phyloP scores from a whole-genome alignment of 257 asterid genomes.

The Solanum infundibuliforme region DNA sequence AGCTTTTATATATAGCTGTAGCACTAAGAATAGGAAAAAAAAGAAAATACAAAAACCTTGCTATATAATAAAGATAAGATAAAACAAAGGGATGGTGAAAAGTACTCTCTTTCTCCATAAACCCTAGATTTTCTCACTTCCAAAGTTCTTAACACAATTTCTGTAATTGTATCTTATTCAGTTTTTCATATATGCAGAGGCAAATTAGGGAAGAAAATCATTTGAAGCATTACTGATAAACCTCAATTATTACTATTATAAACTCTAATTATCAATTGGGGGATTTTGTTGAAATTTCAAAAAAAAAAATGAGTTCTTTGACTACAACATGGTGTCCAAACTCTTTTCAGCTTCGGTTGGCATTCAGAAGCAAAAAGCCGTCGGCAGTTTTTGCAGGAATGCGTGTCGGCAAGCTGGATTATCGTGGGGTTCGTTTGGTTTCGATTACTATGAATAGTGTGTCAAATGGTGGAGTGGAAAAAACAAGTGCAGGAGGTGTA shows the following conservation, averaged over 20 bases:
- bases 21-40: neutral
- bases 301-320: slow-evolving; percentile 35
- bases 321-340: slow-evolving; percentile 61
- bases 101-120: neutral
- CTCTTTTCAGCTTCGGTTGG: slow-evolving; percentile 83
- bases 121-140: neutral
- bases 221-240: neutral
- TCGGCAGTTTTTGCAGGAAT: slow-evolving; percentile 13
- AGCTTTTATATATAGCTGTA: neutral
- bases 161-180: neutral
- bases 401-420: slow-evolving; percentile 35
- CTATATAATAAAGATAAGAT: neutral
- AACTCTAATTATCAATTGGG: slow-evolving; percentile 1
- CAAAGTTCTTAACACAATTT: neutral
- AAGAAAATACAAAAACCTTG: too few species aligned
- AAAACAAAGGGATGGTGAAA: neutral
- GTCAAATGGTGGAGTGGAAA: slow-evolving; percentile 36
- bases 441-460: slow-evolving; percentile 28
- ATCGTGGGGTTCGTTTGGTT: slow-evolving; percentile 31
- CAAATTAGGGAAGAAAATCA: neutral
- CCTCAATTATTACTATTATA: neutral
- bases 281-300: neutral
- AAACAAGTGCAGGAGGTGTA: slow-evolving; percentile 27
- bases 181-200: neutral
- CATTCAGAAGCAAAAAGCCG: slow-evolving; percentile 37